Evolutionary conservation across 1,139 yeast species (phyloP), one percentile per base, ranked within the genome.

Genomic region (Yueomyces sp.): DNA sequence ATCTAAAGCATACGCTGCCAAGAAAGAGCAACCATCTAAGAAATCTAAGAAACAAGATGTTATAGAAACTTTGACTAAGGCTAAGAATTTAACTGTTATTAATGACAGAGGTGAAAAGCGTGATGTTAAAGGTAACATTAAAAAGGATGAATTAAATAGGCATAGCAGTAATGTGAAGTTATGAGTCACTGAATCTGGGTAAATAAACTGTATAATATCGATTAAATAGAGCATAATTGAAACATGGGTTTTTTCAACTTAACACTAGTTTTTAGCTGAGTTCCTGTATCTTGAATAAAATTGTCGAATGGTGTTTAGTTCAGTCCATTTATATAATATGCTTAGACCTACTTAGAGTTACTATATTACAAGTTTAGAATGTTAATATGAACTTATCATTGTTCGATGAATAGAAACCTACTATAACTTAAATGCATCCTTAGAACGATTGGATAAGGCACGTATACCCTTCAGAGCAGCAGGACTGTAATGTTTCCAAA

Each of bases 401-500:
- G 19, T 19, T 19, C 19, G 19, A 19, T 19, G 19, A 19, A 19
- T 19, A 19, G 19, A 19, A 19, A 19, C 19, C 19, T 19, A 19
- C 19, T 19, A 19, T 19, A 19, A 19, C 19, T 19, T 19, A 19
- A 19, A 19, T 19, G 19, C 46, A 37, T 54, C 64, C 46, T 59
- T 63, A 1, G 68, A 59, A 45, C 63, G 63, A 30, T 64, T 63
- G 39, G 68, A 46, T 42, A 72, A 46, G 3, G 69, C 52, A 45
- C 60, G 65, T 1, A 78, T 73, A 19, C 78, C 78, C 52, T 70
- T 68, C 5, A 77, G 70, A n/a, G 87, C 85, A 54, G 74, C 66
- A 2, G 94, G 93, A 50, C 86, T 75, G 59, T 83, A 91, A 61
- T 91, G 97, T 48, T 78, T 76, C 47, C 81, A 81, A 46, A 91